Base-by-base conservation (phyloP, 805 yeast genomes). In the Yarrowia phangngaensis region DNA sequence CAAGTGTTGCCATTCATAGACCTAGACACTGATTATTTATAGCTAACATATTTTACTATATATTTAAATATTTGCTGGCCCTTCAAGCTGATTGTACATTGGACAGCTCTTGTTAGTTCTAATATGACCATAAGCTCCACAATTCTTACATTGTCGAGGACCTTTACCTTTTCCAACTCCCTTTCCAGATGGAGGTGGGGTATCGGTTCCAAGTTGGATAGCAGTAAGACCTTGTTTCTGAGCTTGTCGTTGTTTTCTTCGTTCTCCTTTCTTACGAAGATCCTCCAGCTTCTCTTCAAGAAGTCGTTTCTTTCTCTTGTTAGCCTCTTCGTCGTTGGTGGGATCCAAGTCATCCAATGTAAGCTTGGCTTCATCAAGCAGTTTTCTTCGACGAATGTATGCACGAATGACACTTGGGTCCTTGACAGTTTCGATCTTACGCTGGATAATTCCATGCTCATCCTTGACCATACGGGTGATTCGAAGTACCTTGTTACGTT, bases 41-140 rank as follows among this genome's bases (percentile, higher is more conserved):
- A 38, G 45, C 45, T 38, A 38, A 38, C 45, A 24, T 35, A 35
- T 35, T 29, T 35, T 35, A 35, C 45, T 17, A 36, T 16, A 16
- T 17, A 23, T 17, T 32, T 36, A 36, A 7, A 36, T 11, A 20
- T 36, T 36, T 29, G 45, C 45, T 12, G 45, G 45, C 4, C 48
- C 48, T n/a, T 41, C 48, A 13, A 41, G 58, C 52, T 76, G 79
- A 53, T 76, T 78, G 62, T 84, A 90, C 75, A 88, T 73, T 12
- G 97, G 98, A 68, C 98, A 90, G 2, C 90, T 70, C 60, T 82
- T 83, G 63, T 87, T 88, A 2, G 98, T 90, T 62, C 92, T 76
- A 54, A 90, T 90, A 64, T 90, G 98, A 0, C 97, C 98, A 54
- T 84, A 74, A 9, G 90, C 92, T 16, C 97, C 97, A 72, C 98